A percentile compares a stretch with the other conserved stretches of the same genome.
These are phyloP conservation scores for Macrolepiota fuliginosa DNA, from an alignment of 768 basidiomycete species.

Conservation along the genomic window DNA sequence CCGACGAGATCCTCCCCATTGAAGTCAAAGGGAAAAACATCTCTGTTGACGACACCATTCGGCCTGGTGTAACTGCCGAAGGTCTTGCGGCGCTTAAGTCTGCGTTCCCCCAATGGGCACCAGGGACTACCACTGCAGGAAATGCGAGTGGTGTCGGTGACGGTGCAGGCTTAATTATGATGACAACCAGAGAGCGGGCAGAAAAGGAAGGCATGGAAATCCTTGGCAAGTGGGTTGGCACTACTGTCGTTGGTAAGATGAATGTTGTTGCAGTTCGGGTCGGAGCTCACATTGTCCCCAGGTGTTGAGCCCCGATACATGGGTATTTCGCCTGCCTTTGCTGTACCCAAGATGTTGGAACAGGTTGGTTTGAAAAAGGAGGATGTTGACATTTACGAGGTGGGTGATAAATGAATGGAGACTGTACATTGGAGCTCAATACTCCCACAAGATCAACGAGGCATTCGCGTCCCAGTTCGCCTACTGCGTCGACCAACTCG, in stretches of 20 bases:
- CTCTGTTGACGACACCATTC: constrained; percentile 83
- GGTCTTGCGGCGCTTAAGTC: constrained; percentile 79
- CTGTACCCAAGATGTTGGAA: constrained; percentile 67
- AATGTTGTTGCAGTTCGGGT: neutral
- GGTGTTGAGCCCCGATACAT: constrained; percentile 77
- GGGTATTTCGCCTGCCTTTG: constrained; percentile 73
- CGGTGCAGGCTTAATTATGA: constrained; percentile 82
- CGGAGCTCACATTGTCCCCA: constrained; percentile 22
- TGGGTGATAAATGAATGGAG: constrained; percentile 18
- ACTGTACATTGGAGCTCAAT: neutral
- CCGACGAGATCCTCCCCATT: constrained; percentile 87
- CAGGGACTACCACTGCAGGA: constrained; percentile 71
- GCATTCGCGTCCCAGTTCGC: constrained; percentile 94
- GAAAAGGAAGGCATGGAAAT: constrained; percentile 75
- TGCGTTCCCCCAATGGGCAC: constrained; percentile 81
- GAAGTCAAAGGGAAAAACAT: constrained; percentile 66
- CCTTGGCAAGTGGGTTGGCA: constrained; percentile 80
- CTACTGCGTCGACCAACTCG: constrained; percentile 83
- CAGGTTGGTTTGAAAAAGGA: constrained; percentile 62
- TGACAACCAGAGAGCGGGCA: constrained; percentile 79
- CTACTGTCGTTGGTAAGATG: constrained; percentile 68
- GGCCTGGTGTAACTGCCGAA: constrained; percentile 78
- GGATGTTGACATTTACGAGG: constrained; percentile 79
- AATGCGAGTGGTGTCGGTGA: constrained; percentile 91
- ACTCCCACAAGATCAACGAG: constrained; percentile 66